Evolutionary conservation across 129 eudicot species (phyloP).

Genomic region (Apium graveolens): DNA sequence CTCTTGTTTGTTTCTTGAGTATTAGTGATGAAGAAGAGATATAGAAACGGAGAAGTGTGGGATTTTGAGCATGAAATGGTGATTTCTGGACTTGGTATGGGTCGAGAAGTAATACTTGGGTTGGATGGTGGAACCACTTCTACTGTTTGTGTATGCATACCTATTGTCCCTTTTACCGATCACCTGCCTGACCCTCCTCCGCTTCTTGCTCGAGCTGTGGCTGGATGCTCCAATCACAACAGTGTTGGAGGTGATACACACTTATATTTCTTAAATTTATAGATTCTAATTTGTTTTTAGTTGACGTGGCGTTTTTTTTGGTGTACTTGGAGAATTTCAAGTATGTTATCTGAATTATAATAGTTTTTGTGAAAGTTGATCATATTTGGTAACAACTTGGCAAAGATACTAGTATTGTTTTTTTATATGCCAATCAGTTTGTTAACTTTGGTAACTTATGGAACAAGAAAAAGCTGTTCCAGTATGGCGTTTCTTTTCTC

Average conservation of each 20-base stretch:
- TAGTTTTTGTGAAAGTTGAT: background rate
- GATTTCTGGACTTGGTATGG: constrained; percentile 10
- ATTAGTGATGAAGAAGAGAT: constrained; percentile 34
- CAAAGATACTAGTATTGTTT: background rate
- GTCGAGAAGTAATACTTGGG: constrained; percentile 50
- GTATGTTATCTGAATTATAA: background rate
- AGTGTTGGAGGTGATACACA: constrained; percentile 69
- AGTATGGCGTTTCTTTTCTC: constrained; percentile 10
- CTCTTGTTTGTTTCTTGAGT: background rate
- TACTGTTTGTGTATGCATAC: constrained; percentile 73
- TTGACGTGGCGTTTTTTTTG: background rate
- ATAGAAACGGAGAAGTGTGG: constrained; percentile 59
- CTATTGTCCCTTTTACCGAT: constrained; percentile 33
- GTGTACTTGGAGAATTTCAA: background rate
- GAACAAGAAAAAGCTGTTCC: background rate
- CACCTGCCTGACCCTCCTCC: constrained; percentile 58
- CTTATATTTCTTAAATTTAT: background rate
- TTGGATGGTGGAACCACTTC: constrained; percentile 78
- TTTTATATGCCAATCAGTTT: background rate
- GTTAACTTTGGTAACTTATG: background rate
- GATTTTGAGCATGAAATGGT: constrained; percentile 48
- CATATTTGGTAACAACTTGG: background rate
- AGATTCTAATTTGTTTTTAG: background rate
- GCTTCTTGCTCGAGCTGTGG: constrained; percentile 70
- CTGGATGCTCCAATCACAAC: constrained; percentile 97